phyloP scores from a whole-genome alignment of 352 stramenopile species.

The Pythium volutum region DNA sequence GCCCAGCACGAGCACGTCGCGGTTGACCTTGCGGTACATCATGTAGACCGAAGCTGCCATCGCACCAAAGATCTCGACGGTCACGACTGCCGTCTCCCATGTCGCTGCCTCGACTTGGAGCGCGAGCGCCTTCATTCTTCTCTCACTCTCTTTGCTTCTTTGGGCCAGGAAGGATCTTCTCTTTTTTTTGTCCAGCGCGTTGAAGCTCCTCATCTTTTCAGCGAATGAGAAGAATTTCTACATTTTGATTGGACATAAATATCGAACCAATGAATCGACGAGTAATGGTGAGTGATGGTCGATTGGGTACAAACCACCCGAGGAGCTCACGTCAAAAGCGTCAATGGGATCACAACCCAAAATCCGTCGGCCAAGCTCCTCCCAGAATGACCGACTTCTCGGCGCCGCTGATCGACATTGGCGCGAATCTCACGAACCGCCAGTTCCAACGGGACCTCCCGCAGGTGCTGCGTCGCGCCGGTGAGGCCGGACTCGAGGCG shows the following conservation, averaged over 20 bases:
- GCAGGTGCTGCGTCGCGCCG: constrained; percentile 83
- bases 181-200: not conserved
- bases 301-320: not conserved
- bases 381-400: constrained; percentile 27
- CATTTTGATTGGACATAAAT: constrained; percentile 11
- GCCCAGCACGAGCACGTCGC: constrained; percentile 31
- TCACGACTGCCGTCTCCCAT: constrained; percentile 57
- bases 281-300: constrained; percentile 22
- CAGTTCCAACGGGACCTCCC: constrained; percentile 84
- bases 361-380: no score
- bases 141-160: not conserved
- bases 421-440: constrained; percentile 61
- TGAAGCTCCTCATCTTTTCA: not conserved
- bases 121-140: constrained; percentile 1
- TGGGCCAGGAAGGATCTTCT: not conserved
- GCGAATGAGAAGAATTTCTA: not conserved
- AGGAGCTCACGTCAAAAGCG: no score
- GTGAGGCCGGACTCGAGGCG: constrained; percentile 55
- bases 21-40: constrained; percentile 32
- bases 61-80: constrained; percentile 40
- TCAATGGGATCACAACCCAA: no score
- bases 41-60: constrained; percentile 49
- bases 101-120: not conserved
- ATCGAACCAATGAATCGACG: not conserved
- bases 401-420: constrained; percentile 56